phyloP scores from a whole-genome alignment of 352 stramenopile species.

The Phytophthora sp. region DNA sequence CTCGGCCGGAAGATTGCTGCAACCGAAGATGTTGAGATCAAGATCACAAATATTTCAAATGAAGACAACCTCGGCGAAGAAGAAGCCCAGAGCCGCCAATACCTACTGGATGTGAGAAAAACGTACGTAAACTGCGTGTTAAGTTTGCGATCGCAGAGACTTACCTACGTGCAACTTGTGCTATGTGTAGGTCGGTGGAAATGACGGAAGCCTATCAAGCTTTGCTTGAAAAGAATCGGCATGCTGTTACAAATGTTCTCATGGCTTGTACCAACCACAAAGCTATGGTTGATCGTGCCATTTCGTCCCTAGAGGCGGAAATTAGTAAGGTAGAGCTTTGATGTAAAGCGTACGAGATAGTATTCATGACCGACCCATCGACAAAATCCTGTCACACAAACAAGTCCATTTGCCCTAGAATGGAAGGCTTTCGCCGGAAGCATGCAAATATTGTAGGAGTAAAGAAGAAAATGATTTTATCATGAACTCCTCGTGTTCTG shows the following conservation, averaged over 20 bases:
- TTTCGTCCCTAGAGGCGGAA: slow-evolving; percentile 64
- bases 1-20: slow-evolving; percentile 54
- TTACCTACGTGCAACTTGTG: slow-evolving; percentile 4
- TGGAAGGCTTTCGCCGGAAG: slow-evolving; percentile 17
- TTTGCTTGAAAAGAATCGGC: slow-evolving; percentile 64
- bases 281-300: slow-evolving; percentile 59
- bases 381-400: background rate
- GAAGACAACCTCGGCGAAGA: slow-evolving; percentile 56
- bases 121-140: slow-evolving; percentile 40
- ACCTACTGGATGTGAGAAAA: slow-evolving; percentile 58
- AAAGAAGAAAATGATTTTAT: slow-evolving; percentile 29
- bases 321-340: slow-evolving; percentile 57
- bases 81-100: slow-evolving; percentile 43
- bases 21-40: slow-evolving; percentile 74
- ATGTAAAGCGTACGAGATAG: slow-evolving; percentile 14
- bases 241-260: slow-evolving; percentile 66
- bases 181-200: slow-evolving; percentile 39
- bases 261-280: slow-evolving; percentile 75
- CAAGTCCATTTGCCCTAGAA: background rate
- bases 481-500: slow-evolving; percentile 18
- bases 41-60: slow-evolving; percentile 74
- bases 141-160: background rate
- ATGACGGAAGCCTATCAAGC: slow-evolving; percentile 58
- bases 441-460: slow-evolving; percentile 35
- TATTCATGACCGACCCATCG: background rate